Evolutionary conservation across 306 rosid species (phyloP), one percentile per base, ranked within the genome.

Genomic region (Clitoria ternatea): DNA sequence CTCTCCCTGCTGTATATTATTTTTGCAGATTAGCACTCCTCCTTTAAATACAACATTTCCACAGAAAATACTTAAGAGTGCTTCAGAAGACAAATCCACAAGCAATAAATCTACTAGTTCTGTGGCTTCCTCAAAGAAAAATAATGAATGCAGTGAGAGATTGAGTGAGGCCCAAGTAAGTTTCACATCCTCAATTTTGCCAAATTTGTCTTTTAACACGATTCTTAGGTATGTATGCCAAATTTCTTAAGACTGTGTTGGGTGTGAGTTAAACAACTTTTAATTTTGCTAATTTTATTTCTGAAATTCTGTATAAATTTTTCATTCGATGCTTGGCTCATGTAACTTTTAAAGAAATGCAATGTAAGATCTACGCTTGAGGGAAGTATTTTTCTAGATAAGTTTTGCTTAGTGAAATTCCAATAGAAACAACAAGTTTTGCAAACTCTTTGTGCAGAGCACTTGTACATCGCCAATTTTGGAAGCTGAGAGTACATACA

Each of bases 121-220:
- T 47, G 92, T 45, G 66, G 81, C 73, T 62, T 83, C 83, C 62
- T 45, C 60, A 11, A 69, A 63, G 72, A 72, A 79, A 73, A 70
- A 73, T 24, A 69, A 74, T 30, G 81, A 80, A 76, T 81, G 77
- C 82, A 72, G 73, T 20, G 84, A 82, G 76, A 88, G 82, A 75
- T 82, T 66, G 70, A 82, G 82, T 2, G 85, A 78, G 65, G 76
- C 72, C 62, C 96, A 87, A 74, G 92, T 91, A 83, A 63, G 89
- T 78, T 48, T 13, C 12, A n/a, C 53, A 1, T 33, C 14, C 64
- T 13, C 12, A 45, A 54, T 24, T 53, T 72, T 40, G 6, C 70
- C 36, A 15, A 2, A 12, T 23, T 10, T 1, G 13, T 26, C 22
- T 35, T 35, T 14, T 55, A 9, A 36, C 29, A 8, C 45, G 30